Base-by-base conservation (phyloP, 768 basidiomycete genomes). In the Termitomyces sp. region DNA sequence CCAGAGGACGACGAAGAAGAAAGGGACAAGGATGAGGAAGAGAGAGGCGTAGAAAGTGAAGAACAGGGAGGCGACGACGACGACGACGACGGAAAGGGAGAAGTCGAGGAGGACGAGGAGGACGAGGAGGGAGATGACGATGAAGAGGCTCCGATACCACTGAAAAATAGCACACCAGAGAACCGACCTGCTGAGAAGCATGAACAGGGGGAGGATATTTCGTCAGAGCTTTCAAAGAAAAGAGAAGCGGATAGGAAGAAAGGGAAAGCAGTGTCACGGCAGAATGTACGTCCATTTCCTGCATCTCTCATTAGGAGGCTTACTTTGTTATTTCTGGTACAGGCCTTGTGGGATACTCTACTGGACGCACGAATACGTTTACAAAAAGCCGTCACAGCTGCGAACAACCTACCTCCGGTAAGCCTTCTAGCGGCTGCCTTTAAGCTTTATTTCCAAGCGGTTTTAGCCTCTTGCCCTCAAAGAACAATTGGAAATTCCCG, bases 281-380 rank as follows among this genome's bases (percentile, higher is more conserved):
- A 98, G 74, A 82, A 94, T 56, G 96, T 91, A 66, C 59, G 90
- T 61, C 22, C 75, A 48, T 52, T 1, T 22, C 18, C 22, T 22
- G 39, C 18, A 12, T 53, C 12, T 62, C 52, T 15, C 8, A 24
- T 20, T 13, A 12, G 16, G 18, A 16, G n/a, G 16, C 49, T 63
- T 48, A 49, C 62, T 53, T 60, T 6, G 13, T 7, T 24, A 51
- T 52, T 33, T 58, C 44, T 30, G 52, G 16, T 31, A n/a, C 54
- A 98, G 94, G 77, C 79, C 3, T 72, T 95, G 37, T 97, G 93
- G 90, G 93, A 98, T 70, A 78, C 81, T 5, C 77, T 98, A 39
- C 79, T 98, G 31, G 92, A 97, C 68, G 84, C 91, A n/a, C 85
- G 96, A 37, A 98, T 98, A 69, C 87, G 87, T 27, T 72, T 97